Evolutionary conservation across 768 basidiomycete species (phyloP).

Genomic region (Amanita thiersii): DNA sequence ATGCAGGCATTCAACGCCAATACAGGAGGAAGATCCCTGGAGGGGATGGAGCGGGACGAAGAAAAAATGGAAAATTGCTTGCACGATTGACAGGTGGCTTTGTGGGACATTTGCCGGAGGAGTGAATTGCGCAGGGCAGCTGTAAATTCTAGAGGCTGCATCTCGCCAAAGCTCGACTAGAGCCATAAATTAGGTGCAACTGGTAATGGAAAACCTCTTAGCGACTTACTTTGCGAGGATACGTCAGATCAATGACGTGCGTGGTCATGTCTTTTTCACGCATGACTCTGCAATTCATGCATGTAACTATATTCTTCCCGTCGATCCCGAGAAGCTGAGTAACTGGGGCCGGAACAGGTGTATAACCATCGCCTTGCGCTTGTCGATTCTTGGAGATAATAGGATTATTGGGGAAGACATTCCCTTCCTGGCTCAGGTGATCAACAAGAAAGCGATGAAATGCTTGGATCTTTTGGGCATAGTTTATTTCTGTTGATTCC

Average conservation of each 20-base stretch:
- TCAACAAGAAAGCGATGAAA: slow-evolving; percentile 95
- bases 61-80: slow-evolving; percentile 69
- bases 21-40: slow-evolving; percentile 68
- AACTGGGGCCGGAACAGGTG: slow-evolving; percentile 58
- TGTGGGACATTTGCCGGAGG: slow-evolving; percentile 75
- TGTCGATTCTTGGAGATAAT: slow-evolving; percentile 27
- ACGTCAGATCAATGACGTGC: slow-evolving; percentile 80
- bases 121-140: slow-evolving; percentile 69
- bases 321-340: slow-evolving; percentile 83
- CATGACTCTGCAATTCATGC: slow-evolving; percentile 63
- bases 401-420: slow-evolving; percentile 53
- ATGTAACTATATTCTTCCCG: slow-evolving; percentile 67
- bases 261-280: slow-evolving; percentile 72
- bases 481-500: slow-evolving; percentile 65
- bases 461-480: slow-evolving; percentile 84
- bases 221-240: slow-evolving; percentile 68
- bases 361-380: slow-evolving; percentile 9
- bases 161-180: slow-evolving; percentile 2
- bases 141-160: slow-evolving; percentile 39
- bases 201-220: neutral
- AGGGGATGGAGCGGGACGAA: slow-evolving; percentile 57
- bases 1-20: slow-evolving; percentile 83
- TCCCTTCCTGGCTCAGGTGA: slow-evolving; percentile 70
- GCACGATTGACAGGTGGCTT: slow-evolving; percentile 81
- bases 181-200: neutral